Conservation (phyloP, 148 eudicot species). For the Vaccinium vitisidaea region DNA sequence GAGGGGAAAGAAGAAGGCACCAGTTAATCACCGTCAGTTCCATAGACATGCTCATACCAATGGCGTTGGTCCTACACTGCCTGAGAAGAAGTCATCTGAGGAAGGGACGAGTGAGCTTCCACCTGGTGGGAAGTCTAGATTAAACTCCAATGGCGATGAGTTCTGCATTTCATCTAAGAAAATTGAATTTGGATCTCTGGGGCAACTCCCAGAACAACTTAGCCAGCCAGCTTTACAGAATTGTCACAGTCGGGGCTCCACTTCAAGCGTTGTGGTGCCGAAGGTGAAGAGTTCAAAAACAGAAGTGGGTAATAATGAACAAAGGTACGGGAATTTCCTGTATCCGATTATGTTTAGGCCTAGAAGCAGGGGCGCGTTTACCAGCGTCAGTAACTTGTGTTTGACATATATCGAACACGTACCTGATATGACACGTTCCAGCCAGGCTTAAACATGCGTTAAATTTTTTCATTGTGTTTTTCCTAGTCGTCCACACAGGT, state of each 20-base stretch:
- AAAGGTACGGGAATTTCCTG: constrained; percentile 24
- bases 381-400: neutral
- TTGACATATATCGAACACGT: neutral
- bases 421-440: neutral
- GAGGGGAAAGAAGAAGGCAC: constrained; percentile 25
- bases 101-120: constrained; percentile 18
- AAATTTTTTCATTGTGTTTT: neutral
- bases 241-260: constrained; percentile 22
- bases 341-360: neutral
- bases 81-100: constrained; percentile 15
- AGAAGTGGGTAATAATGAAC: constrained; percentile 12
- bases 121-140: constrained; percentile 17
- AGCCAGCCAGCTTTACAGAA: constrained; percentile 15
- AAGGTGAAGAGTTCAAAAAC: constrained; percentile 17
- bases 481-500: neutral
- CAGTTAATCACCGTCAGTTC: constrained; percentile 16
- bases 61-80: constrained; percentile 14
- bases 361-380: neutral
- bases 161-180: neutral
- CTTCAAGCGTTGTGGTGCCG: neutral
- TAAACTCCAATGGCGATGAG: constrained; percentile 14
- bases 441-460: neutral
- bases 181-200: constrained; percentile 48
- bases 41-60: constrained; percentile 10
- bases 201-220: constrained; percentile 26